phyloP scores from a whole-genome alignment of 139 green algal genomes.

The Chlorella sp. region DNA sequence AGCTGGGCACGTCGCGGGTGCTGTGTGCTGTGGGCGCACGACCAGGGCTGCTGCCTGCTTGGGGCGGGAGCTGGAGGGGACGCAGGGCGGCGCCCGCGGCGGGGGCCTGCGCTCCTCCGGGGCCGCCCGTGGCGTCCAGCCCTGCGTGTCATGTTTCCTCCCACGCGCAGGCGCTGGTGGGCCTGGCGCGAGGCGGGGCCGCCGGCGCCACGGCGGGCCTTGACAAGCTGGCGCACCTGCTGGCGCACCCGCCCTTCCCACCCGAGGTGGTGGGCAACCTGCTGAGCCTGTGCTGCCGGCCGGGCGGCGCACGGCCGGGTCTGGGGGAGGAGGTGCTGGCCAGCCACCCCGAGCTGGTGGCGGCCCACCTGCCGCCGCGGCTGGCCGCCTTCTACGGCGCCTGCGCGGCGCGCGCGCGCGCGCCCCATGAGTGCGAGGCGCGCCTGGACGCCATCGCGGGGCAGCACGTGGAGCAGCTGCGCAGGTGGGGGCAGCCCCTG shows the following conservation, averaged over 20 bases:
- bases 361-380: slow-evolving; percentile 48
- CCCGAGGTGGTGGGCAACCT: slow-evolving; percentile 86
- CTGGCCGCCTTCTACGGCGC: slow-evolving; percentile 76
- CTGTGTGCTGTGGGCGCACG: too few species aligned
- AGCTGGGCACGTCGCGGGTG: too few species aligned
- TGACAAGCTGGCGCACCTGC: slow-evolving; percentile 89
- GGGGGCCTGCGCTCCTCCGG: too few species aligned
- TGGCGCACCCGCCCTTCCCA: slow-evolving; percentile 78
- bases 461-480: slow-evolving; percentile 74
- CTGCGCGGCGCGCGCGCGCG: slow-evolving; percentile 58
- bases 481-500: too few species aligned
- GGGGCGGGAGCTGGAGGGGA: too few species aligned
- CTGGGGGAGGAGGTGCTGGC: slow-evolving; percentile 83
- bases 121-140: too few species aligned
- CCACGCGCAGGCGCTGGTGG: slow-evolving; percentile 17
- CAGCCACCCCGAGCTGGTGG: slow-evolving; percentile 70
- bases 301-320: slow-evolving; percentile 72
- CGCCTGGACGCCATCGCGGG: slow-evolving; percentile 66
- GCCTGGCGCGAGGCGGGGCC: slow-evolving; percentile 29
- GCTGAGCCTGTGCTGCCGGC: slow-evolving; percentile 87
- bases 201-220: slow-evolving; percentile 67
- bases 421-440: slow-evolving; percentile 61
- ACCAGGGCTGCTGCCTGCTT: too few species aligned
- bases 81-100: too few species aligned
- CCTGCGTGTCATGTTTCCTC: too few species aligned